Percentiles rank a stretch among this genome's conserved stretches.
phyloP scores from a whole-genome alignment of 2,329 filamentous ascomycete genomes.

The Monilinia fructigena region DNA sequence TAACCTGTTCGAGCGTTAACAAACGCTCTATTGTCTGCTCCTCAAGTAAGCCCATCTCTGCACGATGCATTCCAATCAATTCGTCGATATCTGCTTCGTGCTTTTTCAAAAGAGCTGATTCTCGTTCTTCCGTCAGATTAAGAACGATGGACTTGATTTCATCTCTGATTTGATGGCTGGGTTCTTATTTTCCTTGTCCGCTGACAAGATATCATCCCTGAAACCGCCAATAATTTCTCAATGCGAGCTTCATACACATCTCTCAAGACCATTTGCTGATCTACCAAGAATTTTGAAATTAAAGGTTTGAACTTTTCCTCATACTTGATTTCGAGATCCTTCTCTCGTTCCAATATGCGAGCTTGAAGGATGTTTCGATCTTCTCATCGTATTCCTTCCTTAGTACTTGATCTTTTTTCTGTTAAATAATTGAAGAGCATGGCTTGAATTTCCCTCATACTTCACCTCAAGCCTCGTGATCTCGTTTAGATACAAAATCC shows the following conservation, averaged over 20 bases:
- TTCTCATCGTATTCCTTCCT: conserved; percentile 11
- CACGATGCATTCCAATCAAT: neutral
- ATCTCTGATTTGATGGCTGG: conserved; percentile 4
- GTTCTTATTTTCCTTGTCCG: neutral
- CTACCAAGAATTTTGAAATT: conserved; percentile 12
- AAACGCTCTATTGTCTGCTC: conserved; percentile 14
- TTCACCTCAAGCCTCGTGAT: conserved; percentile 12
- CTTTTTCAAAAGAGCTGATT: neutral
- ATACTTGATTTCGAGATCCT: conserved; percentile 19
- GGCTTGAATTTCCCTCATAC: conserved; percentile 19
- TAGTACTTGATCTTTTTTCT: conserved; percentile 8
- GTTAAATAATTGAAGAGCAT: conserved; percentile 6
- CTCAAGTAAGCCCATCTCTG: conserved; percentile 13
- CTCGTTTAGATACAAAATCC: conserved; percentile 7
- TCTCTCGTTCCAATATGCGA: conserved; percentile 3
- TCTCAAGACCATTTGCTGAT: conserved; percentile 7
- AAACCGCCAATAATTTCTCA: neutral
- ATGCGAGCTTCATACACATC: conserved; percentile 18
- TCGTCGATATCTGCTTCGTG: conserved; percentile 8
- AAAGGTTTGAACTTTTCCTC: conserved; percentile 16
- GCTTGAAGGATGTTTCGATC: neutral
- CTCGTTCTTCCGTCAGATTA: neutral
- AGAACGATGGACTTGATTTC: conserved; percentile 6
- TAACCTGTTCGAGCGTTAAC: neutral
- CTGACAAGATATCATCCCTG: neutral